phyloP scores from a whole-genome alignment of 2,329 filamentous ascomycete genomes.

The Cladobotryum protrusum region DNA sequence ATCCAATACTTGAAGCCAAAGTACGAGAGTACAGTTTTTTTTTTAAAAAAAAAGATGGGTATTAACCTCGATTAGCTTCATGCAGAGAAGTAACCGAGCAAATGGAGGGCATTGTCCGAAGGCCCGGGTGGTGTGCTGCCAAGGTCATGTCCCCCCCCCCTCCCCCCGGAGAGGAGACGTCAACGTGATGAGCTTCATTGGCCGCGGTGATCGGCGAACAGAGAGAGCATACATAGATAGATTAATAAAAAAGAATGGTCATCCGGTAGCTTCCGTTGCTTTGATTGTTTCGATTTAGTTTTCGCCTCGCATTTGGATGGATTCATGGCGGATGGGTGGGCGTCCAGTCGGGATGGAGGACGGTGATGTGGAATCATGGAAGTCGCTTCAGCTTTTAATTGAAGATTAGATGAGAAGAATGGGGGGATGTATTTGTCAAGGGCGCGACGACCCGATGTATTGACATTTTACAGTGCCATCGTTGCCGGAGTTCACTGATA shows the following conservation, averaged over 20 bases:
- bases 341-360: not conserved
- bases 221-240: not conserved
- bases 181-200: slow-evolving; percentile 9
- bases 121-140: too few relatives aligned
- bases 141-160: not conserved
- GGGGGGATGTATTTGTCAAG: slow-evolving; percentile 7
- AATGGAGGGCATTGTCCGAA: not conserved
- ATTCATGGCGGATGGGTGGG: not conserved
- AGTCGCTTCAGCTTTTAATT: not conserved
- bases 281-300: too few relatives aligned
- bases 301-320: too few relatives aligned
- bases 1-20: too few relatives aligned
- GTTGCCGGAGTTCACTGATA: not conserved
- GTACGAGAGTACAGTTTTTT: too few relatives aligned
- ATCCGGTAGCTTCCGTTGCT: not conserved
- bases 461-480: not conserved
- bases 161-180: not conserved
- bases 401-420: too few relatives aligned
- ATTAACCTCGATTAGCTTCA: not conserved
- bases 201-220: not conserved
- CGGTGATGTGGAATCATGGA: not conserved
- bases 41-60: too few relatives aligned
- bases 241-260: not conserved
- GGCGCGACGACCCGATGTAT: slow-evolving; percentile 9
- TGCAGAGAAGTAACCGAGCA: not conserved